Conservation (phyloP, 257 asterid genomes). For the Forsythia suspensa region DNA sequence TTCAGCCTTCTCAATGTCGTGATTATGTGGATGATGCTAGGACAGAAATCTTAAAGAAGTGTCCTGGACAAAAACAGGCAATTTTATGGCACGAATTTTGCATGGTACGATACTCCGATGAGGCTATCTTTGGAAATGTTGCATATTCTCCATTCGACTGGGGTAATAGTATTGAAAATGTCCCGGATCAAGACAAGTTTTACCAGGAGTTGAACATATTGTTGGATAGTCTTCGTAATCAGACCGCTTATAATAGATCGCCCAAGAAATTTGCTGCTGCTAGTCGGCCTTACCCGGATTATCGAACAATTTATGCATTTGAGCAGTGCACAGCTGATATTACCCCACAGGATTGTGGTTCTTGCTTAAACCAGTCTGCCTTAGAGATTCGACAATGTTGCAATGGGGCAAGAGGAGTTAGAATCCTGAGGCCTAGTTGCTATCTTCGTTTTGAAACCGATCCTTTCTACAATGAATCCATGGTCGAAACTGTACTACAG, state of each 20-base stretch:
- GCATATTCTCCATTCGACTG: too few species aligned
- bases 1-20: background rate
- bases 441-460: conserved; percentile 13
- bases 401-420: background rate
- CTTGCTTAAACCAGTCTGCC: conserved; percentile 17
- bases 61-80: conserved; percentile 1
- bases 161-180: too few species aligned
- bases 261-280: conserved; percentile 20
- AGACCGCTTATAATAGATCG: conserved; percentile 6
- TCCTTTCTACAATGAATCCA: background rate
- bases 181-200: background rate
- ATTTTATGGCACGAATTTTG: background rate
- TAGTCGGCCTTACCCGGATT: background rate
- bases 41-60: background rate
- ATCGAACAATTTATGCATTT: background rate
- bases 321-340: conserved; percentile 38
- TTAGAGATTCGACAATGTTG: background rate
- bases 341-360: conserved; percentile 4
- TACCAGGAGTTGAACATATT: background rate
- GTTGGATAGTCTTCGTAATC: background rate
- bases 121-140: background rate
- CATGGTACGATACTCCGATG: conserved; percentile 5
- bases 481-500: background rate
- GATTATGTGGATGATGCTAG: background rate
- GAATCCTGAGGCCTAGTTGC: conserved; percentile 19